Conservation (phyloP, 352 stramenopile genomes). For the Phytophthora europaea region DNA sequence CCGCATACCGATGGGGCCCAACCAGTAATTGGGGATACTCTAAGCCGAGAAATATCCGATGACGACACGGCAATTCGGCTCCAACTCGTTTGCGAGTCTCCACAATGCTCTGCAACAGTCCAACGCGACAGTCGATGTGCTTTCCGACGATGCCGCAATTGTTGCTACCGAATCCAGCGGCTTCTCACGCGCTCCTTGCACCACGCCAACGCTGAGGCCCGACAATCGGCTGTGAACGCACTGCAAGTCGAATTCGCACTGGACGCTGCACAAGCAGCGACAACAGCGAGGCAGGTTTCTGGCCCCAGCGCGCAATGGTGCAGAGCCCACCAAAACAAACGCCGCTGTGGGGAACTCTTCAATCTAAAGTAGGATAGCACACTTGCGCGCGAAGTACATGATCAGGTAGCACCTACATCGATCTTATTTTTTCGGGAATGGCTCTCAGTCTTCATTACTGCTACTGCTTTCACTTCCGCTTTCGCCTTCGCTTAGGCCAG, state of each 20-base stretch:
- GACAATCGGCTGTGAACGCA: conserved; percentile 26
- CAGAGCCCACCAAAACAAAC: conserved; percentile 53
- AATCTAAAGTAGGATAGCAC: conserved; percentile 7
- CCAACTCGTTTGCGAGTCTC: conserved; percentile 41
- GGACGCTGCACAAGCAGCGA: conserved; percentile 3
- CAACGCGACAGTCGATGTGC: conserved; percentile 53
- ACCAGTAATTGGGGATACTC: conserved; percentile 17
- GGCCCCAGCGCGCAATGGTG: conserved; percentile 31
- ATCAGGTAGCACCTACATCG: background rate
- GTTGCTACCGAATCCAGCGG: conserved; percentile 76
- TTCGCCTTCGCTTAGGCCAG: background rate
- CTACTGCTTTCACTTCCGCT: background rate
- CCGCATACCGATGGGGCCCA: conserved; percentile 12
- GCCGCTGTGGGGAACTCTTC: conserved; percentile 34
- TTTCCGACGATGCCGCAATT: conserved; percentile 67
- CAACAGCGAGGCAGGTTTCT: background rate
- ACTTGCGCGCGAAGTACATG: background rate
- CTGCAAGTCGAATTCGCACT: conserved; percentile 35
- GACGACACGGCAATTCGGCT: conserved; percentile 6
- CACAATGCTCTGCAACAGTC: conserved; percentile 45
- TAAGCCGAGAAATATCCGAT: background rate
- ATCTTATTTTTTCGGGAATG: background rate
- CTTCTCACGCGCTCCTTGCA: conserved; percentile 41
- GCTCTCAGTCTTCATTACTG: background rate
- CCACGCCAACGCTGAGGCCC: conserved; percentile 33